phyloP scores from a whole-genome alignment of 495 filamentous ascomycete species.

The Bacidia gigantensis region DNA sequence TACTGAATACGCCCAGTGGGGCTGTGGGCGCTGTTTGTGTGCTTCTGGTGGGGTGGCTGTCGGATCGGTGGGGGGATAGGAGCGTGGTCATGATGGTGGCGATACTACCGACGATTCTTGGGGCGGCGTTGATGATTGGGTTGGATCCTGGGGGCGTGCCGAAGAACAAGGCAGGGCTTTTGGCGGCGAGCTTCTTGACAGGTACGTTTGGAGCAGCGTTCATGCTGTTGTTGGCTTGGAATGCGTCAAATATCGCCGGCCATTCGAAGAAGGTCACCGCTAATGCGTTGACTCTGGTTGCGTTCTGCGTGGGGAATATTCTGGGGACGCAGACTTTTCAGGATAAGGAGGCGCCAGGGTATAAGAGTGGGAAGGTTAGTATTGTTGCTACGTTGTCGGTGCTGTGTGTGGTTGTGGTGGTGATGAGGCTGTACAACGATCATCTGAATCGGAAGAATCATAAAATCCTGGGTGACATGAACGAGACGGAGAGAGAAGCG shows the following conservation, averaged over 20 bases:
- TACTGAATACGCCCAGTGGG: conserved; percentile 21
- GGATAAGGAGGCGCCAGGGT: conserved; percentile 32
- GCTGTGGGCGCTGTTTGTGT: conserved; percentile 21
- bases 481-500: conserved; percentile 16
- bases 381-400: conserved; percentile 22
- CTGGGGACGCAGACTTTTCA: conserved; percentile 47
- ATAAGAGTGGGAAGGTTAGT: conserved; percentile 23
- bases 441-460: conserved; percentile 21
- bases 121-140: conserved; percentile 26
- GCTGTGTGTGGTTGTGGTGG: conserved; percentile 20
- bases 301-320: conserved; percentile 41
- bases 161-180: conserved; percentile 23
- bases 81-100: conserved; percentile 21
- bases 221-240: conserved; percentile 23
- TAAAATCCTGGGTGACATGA: conserved; percentile 18
- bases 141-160: conserved; percentile 22
- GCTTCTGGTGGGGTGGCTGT: conserved; percentile 19
- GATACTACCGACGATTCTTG: conserved; percentile 24
- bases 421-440: conserved; percentile 23
- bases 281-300: conserved; percentile 29
- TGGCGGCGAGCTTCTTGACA: conserved; percentile 24
- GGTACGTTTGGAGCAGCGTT: conserved; percentile 22
- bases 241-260: conserved; percentile 22
- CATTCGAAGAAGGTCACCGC: conserved; percentile 22
- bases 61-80: conserved; percentile 22